Evolutionary conservation across 208 protist species (phyloP).

Genomic region (Acanthamoeba royreba): DNA sequence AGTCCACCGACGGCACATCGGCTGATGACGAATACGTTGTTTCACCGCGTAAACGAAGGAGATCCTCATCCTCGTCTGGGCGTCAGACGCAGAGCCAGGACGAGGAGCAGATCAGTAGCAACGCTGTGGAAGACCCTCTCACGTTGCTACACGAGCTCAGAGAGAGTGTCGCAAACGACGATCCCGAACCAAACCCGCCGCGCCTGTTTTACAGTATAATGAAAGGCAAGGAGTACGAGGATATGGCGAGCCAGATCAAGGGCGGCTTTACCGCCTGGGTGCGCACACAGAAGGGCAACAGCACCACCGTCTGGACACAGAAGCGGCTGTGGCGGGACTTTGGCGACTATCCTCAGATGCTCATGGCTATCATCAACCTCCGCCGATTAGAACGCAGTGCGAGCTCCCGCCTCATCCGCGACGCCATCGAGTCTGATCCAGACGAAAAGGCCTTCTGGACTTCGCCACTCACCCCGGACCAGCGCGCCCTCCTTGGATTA

Average conservation of each 20-base stretch:
- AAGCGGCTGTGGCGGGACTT: not conserved
- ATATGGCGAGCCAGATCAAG: not conserved
- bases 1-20: no score
- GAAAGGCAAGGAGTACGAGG: not conserved
- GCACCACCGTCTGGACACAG: not conserved
- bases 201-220: not conserved
- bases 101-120: no score
- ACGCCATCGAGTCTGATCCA: not conserved
- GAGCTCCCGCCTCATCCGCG: not conserved
- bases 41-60: no score
- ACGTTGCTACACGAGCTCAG: no score
- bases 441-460: not conserved
- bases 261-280: not conserved
- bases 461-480: not conserved
- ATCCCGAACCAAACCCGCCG: no score
- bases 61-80: no score
- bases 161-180: no score
- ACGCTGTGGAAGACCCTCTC: no score
- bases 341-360: not conserved
- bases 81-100: no score
- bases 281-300: not conserved
- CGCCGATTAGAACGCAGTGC: not conserved
- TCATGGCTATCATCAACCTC: not conserved
- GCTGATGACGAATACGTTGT: no score
- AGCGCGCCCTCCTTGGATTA: not conserved